Evolutionary conservation across 495 filamentous ascomycete species (phyloP).

Genomic region (Tetracladium setigerum): DNA sequence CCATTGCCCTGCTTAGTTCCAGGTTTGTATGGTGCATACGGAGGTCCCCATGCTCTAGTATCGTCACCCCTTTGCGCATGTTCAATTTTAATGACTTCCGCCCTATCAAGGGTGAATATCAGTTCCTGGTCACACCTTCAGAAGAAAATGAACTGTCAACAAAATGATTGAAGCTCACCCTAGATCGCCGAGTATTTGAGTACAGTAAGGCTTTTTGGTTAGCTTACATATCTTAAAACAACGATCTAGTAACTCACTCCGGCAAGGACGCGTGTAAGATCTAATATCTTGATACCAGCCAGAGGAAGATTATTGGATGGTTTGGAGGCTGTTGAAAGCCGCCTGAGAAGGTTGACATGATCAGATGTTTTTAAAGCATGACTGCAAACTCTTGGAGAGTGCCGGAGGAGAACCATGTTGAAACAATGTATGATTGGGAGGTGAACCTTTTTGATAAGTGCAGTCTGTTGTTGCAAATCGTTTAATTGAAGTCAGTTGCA

Average conservation of each 20-base stretch:
- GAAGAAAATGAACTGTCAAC: slow-evolving; percentile 24
- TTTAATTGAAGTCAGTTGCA: too few relatives aligned
- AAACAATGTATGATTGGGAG: too few relatives aligned
- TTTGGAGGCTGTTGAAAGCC: too few relatives aligned
- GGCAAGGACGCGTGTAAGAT: slow-evolving; percentile 94
- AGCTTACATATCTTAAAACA: too few relatives aligned
- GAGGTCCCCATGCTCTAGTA: slow-evolving; percentile 89
- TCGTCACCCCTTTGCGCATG: slow-evolving; percentile 85
- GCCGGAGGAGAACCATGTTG: too few relatives aligned
- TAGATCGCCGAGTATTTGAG: slow-evolving; percentile 88
- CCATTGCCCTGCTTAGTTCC: slow-evolving; percentile 59
- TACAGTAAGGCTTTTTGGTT: slow-evolving; percentile 97
- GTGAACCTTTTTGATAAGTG: too few relatives aligned
- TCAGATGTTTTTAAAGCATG: too few relatives aligned
- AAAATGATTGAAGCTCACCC: slow-evolving; percentile 43
- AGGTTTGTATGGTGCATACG: slow-evolving; percentile 67
- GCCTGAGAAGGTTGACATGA: too few relatives aligned
- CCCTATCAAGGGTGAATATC: slow-evolving; percentile 19
- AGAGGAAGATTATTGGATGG: too few relatives aligned
- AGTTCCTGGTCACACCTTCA: neutral
- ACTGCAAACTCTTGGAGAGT: too few relatives aligned
- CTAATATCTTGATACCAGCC: slow-evolving; percentile 78
- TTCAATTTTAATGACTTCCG: slow-evolving; percentile 73
- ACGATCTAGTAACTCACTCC: too few relatives aligned
- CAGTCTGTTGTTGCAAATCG: too few relatives aligned